Evolutionary conservation across 306 rosid genomes (phyloP), one percentile per base, ranked within the genome.

Genomic region (Quercus glauca): DNA sequence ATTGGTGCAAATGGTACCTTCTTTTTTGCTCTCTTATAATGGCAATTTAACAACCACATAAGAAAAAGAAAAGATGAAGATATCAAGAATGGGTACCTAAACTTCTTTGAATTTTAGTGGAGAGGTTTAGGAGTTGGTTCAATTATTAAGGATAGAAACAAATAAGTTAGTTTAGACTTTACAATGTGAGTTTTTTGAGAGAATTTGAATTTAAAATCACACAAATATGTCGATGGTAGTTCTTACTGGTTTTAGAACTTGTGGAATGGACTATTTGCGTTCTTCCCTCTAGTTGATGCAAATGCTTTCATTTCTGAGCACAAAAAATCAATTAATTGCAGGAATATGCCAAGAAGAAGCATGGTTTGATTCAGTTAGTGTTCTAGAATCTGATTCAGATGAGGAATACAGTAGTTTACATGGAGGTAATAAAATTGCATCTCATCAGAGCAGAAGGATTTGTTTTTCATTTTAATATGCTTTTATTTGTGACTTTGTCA

Each of bases 321-420:
- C 77, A 23, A 81, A 11, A 69, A 25, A 43, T 57, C n/a, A 68
- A 31, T 53, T 53, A 25, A 69, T 58, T 82, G 75, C 78, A 94
- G 98, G 93, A 71, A 71, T 78, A 58, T 87, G 85, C 86, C 91
- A 84, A 83, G 99, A 87, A 72, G 99, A 94, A 49, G 85, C 93
- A 51, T 94, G 97, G 97, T 94, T 88, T 78, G 99, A 94, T 85
- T 90, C 99, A 12, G 84, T 78, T 71, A 91, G 95, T 79, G 90
- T 91, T 60, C 33, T 92, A 55, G 97, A 89, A 5, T 89, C 99
- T 61, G 99, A 94, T 80, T 91, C 92, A 43, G 97, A 91, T 84
- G 99, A 94, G 45, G 99, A 94, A 12, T 94, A 86, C 90, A 75
- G 83, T 51, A 94, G 97, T 63, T 97, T 92, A 45, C 94, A 87